Conservation (phyloP, 495 filamentous ascomycete genomes). For the Xylaria acuta region DNA sequence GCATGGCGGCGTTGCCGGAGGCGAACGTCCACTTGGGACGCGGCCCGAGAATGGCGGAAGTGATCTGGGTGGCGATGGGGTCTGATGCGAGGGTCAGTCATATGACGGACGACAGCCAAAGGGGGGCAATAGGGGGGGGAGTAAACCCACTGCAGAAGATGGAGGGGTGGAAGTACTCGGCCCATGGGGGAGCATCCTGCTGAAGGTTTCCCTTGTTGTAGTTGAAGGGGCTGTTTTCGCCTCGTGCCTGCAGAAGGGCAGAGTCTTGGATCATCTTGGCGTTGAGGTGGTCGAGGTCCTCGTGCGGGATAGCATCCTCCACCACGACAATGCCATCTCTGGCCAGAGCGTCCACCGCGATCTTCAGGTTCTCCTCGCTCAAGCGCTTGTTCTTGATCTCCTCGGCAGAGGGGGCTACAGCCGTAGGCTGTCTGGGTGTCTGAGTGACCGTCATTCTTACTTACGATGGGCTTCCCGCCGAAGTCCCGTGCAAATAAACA, state of each 20-base stretch:
- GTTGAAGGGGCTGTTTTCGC: conserved; percentile 57
- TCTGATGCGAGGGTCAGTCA: conserved; percentile 38
- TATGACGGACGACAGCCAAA: background rate
- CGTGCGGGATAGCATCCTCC: conserved; percentile 52
- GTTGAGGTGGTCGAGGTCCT: conserved; percentile 54
- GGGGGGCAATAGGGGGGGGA: background rate
- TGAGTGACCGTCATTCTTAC: conserved; percentile 15
- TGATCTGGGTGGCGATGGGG: conserved; percentile 57
- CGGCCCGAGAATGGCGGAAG: conserved; percentile 57
- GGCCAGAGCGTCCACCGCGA: conserved; percentile 56
- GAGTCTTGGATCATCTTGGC: conserved; percentile 60
- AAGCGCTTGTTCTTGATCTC: conserved; percentile 38
- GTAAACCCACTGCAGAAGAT: conserved; percentile 50
- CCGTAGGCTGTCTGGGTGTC: conserved; percentile 19
- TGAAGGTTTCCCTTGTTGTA: conserved; percentile 64
- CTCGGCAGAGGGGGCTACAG: conserved; percentile 24
- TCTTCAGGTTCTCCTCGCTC: conserved; percentile 52
- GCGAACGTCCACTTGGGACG: conserved; percentile 56
- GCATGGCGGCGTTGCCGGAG: conserved; percentile 61
- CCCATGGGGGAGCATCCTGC: conserved; percentile 57
- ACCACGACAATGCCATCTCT: conserved; percentile 67
- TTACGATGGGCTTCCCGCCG: background rate
- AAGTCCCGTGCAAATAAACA: background rate
- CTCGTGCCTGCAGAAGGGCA: conserved; percentile 43
- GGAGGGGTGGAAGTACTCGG: conserved; percentile 47